phyloP scores from a whole-genome alignment of 768 basidiomycete genomes.

The Macrolepiota fuliginosa region DNA sequence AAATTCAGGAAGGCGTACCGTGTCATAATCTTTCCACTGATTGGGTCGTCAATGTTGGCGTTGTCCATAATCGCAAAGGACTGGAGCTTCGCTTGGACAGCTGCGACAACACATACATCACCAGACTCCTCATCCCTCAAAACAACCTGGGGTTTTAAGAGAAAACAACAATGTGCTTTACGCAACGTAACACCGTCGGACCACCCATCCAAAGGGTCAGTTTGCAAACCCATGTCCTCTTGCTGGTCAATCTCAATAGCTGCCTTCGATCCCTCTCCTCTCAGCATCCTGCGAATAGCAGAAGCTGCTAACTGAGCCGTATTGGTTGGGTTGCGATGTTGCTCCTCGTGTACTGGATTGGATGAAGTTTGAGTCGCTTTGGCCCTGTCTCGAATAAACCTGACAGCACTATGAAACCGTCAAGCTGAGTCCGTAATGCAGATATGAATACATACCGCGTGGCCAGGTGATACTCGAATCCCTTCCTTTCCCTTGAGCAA shows the following conservation, averaged over 20 bases:
- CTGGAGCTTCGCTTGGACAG: constrained; percentile 77
- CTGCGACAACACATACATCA: constrained; percentile 70
- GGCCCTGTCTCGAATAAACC: constrained; percentile 85
- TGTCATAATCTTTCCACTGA: constrained; percentile 84
- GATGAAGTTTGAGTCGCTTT: constrained; percentile 33
- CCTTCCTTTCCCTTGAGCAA: constrained; percentile 69
- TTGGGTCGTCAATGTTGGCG: constrained; percentile 73
- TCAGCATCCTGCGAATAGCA: constrained; percentile 63
- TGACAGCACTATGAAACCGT: constrained; percentile 58
- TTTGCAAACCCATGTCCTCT: constrained; percentile 28
- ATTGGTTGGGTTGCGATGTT: constrained; percentile 30
- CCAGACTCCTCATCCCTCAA: constrained; percentile 55
- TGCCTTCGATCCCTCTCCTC: constrained; percentile 48
- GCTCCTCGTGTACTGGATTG: constrained; percentile 22
- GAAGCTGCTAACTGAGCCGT: constrained; percentile 67
- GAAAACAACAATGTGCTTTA: constrained; percentile 78
- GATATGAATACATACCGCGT: constrained; percentile 54
- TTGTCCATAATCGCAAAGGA: constrained; percentile 81
- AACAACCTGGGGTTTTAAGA: constrained; percentile 89
- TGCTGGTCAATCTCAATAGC: constrained; percentile 35
- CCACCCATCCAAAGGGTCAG: constrained; percentile 71
- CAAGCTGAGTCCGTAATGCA: background rate
- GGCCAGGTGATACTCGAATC: constrained; percentile 88
- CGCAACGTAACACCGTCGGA: constrained; percentile 63
- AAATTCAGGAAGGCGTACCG: constrained; percentile 45